A percentile compares a stretch with the other conserved stretches of the same genome.
phyloP scores from a whole-genome alignment of 2,329 filamentous ascomycete genomes.

The Fusarium piperis region DNA sequence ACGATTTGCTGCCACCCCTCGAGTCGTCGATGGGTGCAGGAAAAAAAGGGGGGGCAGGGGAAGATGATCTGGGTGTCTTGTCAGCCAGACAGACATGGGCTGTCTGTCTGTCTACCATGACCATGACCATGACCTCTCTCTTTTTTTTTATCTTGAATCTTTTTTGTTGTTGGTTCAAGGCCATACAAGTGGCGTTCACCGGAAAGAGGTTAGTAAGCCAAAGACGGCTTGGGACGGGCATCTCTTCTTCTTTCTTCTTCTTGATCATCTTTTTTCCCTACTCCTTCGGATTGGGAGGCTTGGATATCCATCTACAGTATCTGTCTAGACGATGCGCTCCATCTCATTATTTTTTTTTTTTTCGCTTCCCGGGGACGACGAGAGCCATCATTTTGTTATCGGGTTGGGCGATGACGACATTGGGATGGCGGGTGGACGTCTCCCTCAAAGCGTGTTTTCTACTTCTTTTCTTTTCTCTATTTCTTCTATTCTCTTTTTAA shows the following conservation, averaged over 20 bases:
- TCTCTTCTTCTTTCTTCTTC: not conserved
- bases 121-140: not conserved
- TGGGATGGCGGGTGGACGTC: constrained; percentile 4
- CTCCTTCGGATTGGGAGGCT: constrained; percentile 6
- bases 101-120: not conserved
- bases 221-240: not conserved
- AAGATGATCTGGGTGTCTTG: not conserved
- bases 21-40: constrained; percentile 30
- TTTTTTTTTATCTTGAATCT: not conserved
- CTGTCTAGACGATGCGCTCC: constrained; percentile 31
- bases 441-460: constrained; percentile 19
- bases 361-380: constrained; percentile 20
- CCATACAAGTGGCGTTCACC: not conserved
- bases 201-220: not conserved
- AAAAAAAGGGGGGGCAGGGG: not conserved
- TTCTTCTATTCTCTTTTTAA: constrained; percentile 17
- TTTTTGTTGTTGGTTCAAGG: not conserved
- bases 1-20: constrained; percentile 21
- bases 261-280: not conserved
- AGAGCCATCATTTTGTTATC: constrained; percentile 30
- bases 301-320: not conserved
- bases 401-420: not conserved
- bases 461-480: not conserved
- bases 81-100: not conserved
- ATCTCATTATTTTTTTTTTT: constrained; percentile 15